These are phyloP conservation scores for Clonostachys byssicola DNA, from an alignment of 2,329 filamentous ascomycete species.

Conservation along the genomic window DNA sequence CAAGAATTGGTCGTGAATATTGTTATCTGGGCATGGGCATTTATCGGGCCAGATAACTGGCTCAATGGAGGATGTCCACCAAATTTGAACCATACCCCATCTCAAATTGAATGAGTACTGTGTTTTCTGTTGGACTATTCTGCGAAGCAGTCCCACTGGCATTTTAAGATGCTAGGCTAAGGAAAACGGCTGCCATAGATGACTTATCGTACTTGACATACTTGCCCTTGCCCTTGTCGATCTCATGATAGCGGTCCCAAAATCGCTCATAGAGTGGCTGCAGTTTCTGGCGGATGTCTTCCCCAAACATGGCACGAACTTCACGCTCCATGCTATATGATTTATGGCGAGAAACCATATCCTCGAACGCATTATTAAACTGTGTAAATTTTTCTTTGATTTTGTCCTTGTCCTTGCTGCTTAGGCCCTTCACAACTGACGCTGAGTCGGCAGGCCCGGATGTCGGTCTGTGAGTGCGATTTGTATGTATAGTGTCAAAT, in stretches of 20 bases:
- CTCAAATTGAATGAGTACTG: not conserved
- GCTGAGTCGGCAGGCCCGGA: constrained; percentile 77
- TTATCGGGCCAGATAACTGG: too few species aligned
- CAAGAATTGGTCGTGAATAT: too few species aligned
- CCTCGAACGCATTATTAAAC: constrained; percentile 90
- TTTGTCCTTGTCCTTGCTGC: constrained; percentile 88
- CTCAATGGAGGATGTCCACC: too few species aligned
- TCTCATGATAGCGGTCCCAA: constrained; percentile 95
- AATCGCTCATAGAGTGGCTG: constrained; percentile 94
- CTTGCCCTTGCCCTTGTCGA: constrained; percentile 97
- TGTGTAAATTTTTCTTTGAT: constrained; percentile 95
- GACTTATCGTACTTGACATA: constrained; percentile 97
- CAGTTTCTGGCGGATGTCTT: constrained; percentile 85
- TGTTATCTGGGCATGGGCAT: too few species aligned
- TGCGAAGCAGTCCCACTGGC: not conserved
- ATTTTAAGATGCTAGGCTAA: constrained; percentile 35
- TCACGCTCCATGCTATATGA: constrained; percentile 85
- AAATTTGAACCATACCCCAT: not conserved
- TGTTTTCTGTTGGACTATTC: not conserved
- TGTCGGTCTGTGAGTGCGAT: constrained; percentile 65
- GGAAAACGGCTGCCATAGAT: constrained; percentile 65
- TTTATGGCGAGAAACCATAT: constrained; percentile 80
- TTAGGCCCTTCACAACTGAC: constrained; percentile 77
- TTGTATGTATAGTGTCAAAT: constrained; percentile 90
- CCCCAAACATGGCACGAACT: constrained; percentile 73